Base-by-base conservation (phyloP, 179 eudicot species). In the Beta corolliflora region DNA sequence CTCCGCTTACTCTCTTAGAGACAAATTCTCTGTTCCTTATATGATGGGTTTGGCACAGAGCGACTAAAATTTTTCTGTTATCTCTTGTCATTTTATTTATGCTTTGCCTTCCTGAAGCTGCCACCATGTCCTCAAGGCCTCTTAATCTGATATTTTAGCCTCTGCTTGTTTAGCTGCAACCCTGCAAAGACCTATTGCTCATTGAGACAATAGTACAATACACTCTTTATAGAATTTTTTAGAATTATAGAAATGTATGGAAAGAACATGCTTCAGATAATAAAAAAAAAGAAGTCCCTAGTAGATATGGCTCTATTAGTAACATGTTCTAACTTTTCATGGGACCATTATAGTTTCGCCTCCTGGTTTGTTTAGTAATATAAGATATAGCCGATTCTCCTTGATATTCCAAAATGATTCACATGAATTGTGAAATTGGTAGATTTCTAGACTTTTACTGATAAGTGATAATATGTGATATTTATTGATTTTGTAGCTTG, bases 321-420 rank as follows among this genome's bases (percentile, higher is more conserved):
- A 31, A 36, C 31, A 52, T 61, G 44, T 61, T 9, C 15, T 52
- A 23, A 19, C 54, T 46, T 66, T 9, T 52, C 11, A 18, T n/a
- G 59, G 11, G 52, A 25, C 4, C 48, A 9, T 14, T 3, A 6
- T 16, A 36, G 31, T 78, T 18, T 36, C 25, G 13, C 66, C 25
- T 29, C 52, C 41, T 18, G 21, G 4, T 54, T 68, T 69, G 53
- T 44, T 36, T 69, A 76, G 46, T 45, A 18, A 9, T 55, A n/a
- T 55, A 13, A 70, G 64, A 29, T 41, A 21, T 31, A 2, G 2
- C 41, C 41, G 41, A 36, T 52, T 18, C 53, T 59, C 58, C 48
- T 63, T 52, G 3, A n/a, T 73, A 8, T 67, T 81, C 10, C 67
- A 23, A 68, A 46, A 45, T 14, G 83, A 41, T 52, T 23, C 56